A percentile compares a stretch with the other conserved stretches of the same genome.
phyloP scores from a whole-genome alignment of 2,329 filamentous ascomycete genomes.

The Monosporascus sp. region DNA sequence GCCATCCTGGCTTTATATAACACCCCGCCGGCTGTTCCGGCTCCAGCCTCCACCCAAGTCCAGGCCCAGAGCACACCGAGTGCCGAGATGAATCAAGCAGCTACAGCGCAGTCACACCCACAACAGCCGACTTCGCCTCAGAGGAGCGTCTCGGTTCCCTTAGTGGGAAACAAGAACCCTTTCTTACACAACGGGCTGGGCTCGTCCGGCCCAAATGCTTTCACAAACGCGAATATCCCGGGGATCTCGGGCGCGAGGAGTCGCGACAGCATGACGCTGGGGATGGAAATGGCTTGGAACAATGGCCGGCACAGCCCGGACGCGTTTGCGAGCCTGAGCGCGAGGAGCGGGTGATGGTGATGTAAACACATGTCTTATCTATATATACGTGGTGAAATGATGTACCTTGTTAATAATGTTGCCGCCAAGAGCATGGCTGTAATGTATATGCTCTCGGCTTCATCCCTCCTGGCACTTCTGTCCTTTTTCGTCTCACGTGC shows the following conservation, averaged over 20 bases:
- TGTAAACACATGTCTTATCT: too few relatives aligned
- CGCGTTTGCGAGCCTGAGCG: constrained; percentile 71
- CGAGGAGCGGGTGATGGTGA: constrained; percentile 42
- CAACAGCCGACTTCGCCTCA: constrained; percentile 18
- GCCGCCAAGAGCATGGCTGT: too few relatives aligned
- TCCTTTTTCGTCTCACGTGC: too few relatives aligned
- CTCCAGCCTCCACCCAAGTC: constrained; percentile 29
- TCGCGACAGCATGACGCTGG: constrained; percentile 65
- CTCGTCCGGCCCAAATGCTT: constrained; percentile 18
- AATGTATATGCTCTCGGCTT: too few relatives aligned
- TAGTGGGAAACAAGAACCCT: constrained; percentile 49
- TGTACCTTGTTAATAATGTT: too few relatives aligned
- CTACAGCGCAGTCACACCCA: constrained; percentile 17
- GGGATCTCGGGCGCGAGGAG: constrained; percentile 44
- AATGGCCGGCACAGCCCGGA: constrained; percentile 74
- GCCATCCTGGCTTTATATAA: constrained; percentile 74
- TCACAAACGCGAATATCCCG: constrained; percentile 15
- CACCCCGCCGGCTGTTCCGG: constrained; percentile 43
- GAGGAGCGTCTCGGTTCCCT: constrained; percentile 28
- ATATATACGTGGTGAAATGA: too few relatives aligned
- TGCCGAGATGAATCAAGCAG: constrained; percentile 19
- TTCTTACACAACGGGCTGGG: constrained; percentile 37
- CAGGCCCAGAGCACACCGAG: constrained; percentile 21
- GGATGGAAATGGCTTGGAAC: constrained; percentile 59
- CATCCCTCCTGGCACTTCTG: too few relatives aligned